Conservation (phyloP, 768 basidiomycete genomes). For the Artomyces pyxidatus region DNA sequence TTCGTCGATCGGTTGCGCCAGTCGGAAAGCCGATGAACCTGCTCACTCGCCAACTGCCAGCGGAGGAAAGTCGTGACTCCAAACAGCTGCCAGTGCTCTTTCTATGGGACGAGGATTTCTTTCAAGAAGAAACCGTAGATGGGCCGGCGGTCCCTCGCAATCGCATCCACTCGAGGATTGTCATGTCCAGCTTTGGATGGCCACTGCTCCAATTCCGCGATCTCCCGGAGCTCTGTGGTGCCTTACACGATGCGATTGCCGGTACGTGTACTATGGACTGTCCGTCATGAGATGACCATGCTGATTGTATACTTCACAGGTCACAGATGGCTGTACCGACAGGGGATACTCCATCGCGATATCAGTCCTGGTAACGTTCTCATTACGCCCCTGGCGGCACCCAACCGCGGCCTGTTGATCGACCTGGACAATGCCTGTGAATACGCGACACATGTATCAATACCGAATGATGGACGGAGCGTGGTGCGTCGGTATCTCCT, state of each 20-base stretch:
- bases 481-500: background rate
- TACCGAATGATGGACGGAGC: background rate
- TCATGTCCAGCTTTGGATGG: background rate
- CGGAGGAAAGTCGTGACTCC: no score
- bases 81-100: background rate
- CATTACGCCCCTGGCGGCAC: background rate
- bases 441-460: background rate
- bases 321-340: background rate
- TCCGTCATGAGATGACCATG: background rate
- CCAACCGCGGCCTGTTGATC: background rate
- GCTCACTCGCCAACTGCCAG: background rate
- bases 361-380: conserved; percentile 1
- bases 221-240: background rate
- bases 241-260: background rate
- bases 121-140: background rate
- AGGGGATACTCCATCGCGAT: conserved; percentile 3
- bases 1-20: background rate
- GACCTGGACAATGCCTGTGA: background rate
- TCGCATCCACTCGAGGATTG: background rate
- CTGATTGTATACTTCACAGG: background rate
- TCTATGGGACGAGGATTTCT: background rate
- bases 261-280: background rate
- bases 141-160: background rate
- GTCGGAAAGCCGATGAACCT: background rate
- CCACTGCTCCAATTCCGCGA: background rate